phyloP scores from a whole-genome alignment of 805 yeast species.

The Spathaspora hagerdaliae region DNA sequence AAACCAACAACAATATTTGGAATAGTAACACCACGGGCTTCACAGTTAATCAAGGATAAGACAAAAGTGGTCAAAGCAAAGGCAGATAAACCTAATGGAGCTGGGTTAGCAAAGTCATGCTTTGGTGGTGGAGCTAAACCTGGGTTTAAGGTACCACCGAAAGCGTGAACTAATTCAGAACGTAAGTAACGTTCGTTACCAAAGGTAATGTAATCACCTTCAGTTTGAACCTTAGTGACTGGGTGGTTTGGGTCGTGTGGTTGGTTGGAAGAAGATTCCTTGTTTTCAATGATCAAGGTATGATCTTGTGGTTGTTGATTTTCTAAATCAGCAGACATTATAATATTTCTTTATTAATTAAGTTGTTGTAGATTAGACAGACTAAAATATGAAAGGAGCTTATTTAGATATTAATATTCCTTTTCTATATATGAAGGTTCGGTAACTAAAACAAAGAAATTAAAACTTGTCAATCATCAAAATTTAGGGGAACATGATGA shows the following conservation, averaged over 20 bases:
- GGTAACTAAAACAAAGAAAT: not conserved
- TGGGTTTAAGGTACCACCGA: constrained; percentile 82
- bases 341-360: not conserved
- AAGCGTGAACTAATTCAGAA: constrained; percentile 58
- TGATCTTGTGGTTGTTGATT: constrained; percentile 30
- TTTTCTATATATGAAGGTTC: not conserved
- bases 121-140: constrained; percentile 46
- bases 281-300: constrained; percentile 17
- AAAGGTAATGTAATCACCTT: constrained; percentile 62
- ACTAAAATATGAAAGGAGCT: not conserved
- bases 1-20: constrained; percentile 61
- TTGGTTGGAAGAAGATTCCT: constrained; percentile 1
- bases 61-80: constrained; percentile 69
- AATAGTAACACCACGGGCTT: constrained; percentile 63
- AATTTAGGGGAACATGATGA: not conserved
- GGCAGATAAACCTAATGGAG: constrained; percentile 69
- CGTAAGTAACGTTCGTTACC: constrained; percentile 69
- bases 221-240: constrained; percentile 34
- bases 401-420: not conserved
- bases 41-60: constrained; percentile 57
- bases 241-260: constrained; percentile 8
- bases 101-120: constrained; percentile 59
- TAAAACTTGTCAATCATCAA: not conserved
- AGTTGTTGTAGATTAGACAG: not conserved
- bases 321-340: constrained; percentile 33